Base-by-base conservation (phyloP, 306 rosid species). In the Oxytropis ochrocephala region DNA sequence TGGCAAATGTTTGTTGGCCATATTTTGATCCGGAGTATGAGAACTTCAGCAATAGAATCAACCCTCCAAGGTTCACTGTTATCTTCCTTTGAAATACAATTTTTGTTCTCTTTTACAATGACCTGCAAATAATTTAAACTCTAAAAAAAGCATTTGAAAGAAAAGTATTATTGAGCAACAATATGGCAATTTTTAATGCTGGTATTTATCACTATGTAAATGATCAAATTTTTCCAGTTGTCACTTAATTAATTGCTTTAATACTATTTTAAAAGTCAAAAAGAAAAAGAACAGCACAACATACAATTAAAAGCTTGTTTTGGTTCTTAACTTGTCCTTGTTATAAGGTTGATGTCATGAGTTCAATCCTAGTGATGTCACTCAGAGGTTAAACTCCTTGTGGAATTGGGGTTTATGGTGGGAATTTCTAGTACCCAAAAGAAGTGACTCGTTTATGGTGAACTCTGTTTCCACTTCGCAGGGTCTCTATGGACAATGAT, bases 21-120 rank as follows among this genome's bases (percentile, higher is more conserved):
- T 90, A 89, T 67, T 87, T 90, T 76, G 94, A 90, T 83, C 96
- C 93, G 2, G 96, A 87, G 69, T 90, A 87, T 44, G 94, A 90
- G 76, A 87, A 84, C 85, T 77, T 90, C 72, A 90, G 86, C 85
- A 85, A 70, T 70, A 79, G 89, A 80, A 85, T 90, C 74, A 90
- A 90, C 59, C 94, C 96, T 49, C 96, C 96, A 52, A 87, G 94
- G 96, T 89, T 57, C 48, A 49, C 41, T 50, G 5, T 66, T 27
- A 53, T 48, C 59, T 66, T 67, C 66, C 61, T 46, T 70, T 51
- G 11, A 70, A 51, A 51, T 49, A 21, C 18, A 72, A 30, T 36
- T n/a, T 7, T 48, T 18, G 8, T 50, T 35, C 17, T 19, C 39
- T 57, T 53, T 43, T 54, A 29, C 29, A 11, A 1, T 55, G 13